Percentiles rank a stretch among this genome's conserved stretches.
Evolutionary conservation across 305 asterid genomes (phyloP).

Genomic region (Fraxinus angustifolia): DNA sequence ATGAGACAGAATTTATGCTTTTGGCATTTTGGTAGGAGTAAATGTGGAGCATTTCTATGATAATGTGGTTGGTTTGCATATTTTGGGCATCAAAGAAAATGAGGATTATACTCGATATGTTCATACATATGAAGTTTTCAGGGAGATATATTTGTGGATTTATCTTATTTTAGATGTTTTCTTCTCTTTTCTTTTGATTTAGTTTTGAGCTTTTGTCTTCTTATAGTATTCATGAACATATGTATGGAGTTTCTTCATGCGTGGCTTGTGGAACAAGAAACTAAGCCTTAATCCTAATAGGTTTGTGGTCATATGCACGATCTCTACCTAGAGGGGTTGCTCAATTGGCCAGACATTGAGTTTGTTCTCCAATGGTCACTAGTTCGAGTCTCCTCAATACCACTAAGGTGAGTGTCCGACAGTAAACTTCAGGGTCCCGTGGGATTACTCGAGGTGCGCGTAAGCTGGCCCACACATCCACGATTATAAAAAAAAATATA

Average conservation of each 20-base stretch:
- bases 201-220: background rate
- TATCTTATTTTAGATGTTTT: background rate
- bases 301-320: background rate
- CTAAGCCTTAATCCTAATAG: background rate
- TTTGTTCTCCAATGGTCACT: no score
- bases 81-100: background rate
- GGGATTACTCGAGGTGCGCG: no score
- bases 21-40: background rate
- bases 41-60: background rate
- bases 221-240: background rate
- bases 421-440: no score
- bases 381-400: no score
- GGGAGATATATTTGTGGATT: background rate
- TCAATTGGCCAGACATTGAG: no score
- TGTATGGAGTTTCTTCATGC: background rate
- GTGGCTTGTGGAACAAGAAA: background rate
- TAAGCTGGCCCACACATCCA: no score
- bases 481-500: no score
- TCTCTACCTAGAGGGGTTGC: no score
- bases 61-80: background rate
- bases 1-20: background rate
- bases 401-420: no score
- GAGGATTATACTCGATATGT: background rate
- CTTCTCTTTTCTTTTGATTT: background rate
- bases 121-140: background rate